These are phyloP conservation scores for Cyclotella baltica DNA, from an alignment of 108 stramenopile species.

Conservation along the genomic window DNA sequence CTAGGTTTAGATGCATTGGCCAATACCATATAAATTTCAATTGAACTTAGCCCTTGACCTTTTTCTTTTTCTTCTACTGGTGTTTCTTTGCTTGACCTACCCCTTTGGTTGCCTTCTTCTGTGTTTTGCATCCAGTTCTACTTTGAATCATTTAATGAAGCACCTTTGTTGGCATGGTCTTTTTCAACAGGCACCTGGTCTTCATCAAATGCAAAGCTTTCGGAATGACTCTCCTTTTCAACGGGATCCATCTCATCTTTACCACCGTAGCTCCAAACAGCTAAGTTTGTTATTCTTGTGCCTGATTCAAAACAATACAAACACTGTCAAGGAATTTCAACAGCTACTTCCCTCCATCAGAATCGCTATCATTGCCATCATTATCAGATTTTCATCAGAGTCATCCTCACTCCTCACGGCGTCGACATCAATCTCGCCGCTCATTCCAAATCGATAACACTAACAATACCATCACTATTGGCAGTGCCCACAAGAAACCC, in stretches of 20 bases:
- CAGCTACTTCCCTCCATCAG: slow-evolving; percentile 70
- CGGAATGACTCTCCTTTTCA: slow-evolving; percentile 13
- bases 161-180: slow-evolving; percentile 32
- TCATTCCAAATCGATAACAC: slow-evolving; percentile 84
- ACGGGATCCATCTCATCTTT: slow-evolving; percentile 16
- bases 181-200: slow-evolving; percentile 9
- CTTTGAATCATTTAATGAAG: slow-evolving; percentile 4
- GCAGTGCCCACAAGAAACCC: slow-evolving; percentile 81
- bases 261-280: slow-evolving; percentile 66
- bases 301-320: slow-evolving; percentile 82
- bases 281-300: slow-evolving; percentile 84
- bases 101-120: slow-evolving; percentile 75
- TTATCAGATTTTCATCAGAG: slow-evolving; percentile 33
- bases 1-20: too few relatives aligned
- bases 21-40: too few relatives aligned
- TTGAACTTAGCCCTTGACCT: slow-evolving; percentile 46
- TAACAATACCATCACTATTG: slow-evolving; percentile 85
- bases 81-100: slow-evolving; percentile 78
- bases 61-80: slow-evolving; percentile 68
- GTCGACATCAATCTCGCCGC: slow-evolving; percentile 81
- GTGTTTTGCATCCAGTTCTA: slow-evolving; percentile 61
- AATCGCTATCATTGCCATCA: slow-evolving; percentile 48
- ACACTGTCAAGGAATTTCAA: slow-evolving; percentile 83
- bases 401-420: slow-evolving; percentile 33
- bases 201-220: slow-evolving; percentile 19